phyloP scores from a whole-genome alignment of 1,139 yeast genomes.

The Geotrichum histeridarum region DNA sequence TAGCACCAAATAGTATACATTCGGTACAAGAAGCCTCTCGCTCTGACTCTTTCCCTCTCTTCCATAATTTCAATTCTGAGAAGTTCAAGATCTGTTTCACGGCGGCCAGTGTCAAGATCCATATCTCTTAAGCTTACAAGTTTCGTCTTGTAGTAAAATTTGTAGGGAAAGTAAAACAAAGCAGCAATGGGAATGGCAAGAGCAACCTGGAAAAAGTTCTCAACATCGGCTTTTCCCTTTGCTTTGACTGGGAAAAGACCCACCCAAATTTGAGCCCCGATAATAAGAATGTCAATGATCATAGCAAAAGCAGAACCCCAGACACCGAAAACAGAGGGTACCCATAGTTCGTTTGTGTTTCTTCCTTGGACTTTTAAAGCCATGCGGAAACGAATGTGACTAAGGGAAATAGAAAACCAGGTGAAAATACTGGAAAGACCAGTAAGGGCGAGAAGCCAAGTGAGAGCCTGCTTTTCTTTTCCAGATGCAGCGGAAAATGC shows the following conservation, averaged over 20 bases:
- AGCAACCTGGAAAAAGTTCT: conserved; percentile 49
- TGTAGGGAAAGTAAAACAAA: conserved; percentile 48
- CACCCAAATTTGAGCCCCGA: conserved; percentile 77
- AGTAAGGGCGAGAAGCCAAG: conserved; percentile 77
- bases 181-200: conserved; percentile 52
- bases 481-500: conserved; percentile 66
- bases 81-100: conserved; percentile 50
- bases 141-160: conserved; percentile 46
- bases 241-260: conserved; percentile 69
- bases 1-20: conserved; percentile 48
- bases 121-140: conserved; percentile 47
- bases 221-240: conserved; percentile 47
- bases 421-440: conserved; percentile 81
- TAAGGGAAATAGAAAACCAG: conserved; percentile 72
- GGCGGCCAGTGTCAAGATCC: conserved; percentile 52
- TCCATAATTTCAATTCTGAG: conserved; percentile 49
- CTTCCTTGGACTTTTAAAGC: conserved; percentile 67
- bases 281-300: conserved; percentile 53
- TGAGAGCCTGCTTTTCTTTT: conserved; percentile 61
- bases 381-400: conserved; percentile 72
- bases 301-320: conserved; percentile 68
- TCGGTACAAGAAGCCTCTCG: conserved; percentile 39
- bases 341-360: conserved; percentile 60
- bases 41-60: conserved; percentile 41
- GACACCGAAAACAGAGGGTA: conserved; percentile 62